These are phyloP conservation scores for Colletotrichum acutatum DNA, from an alignment of 2,329 filamentous ascomycete genomes.

Conservation along the genomic window DNA sequence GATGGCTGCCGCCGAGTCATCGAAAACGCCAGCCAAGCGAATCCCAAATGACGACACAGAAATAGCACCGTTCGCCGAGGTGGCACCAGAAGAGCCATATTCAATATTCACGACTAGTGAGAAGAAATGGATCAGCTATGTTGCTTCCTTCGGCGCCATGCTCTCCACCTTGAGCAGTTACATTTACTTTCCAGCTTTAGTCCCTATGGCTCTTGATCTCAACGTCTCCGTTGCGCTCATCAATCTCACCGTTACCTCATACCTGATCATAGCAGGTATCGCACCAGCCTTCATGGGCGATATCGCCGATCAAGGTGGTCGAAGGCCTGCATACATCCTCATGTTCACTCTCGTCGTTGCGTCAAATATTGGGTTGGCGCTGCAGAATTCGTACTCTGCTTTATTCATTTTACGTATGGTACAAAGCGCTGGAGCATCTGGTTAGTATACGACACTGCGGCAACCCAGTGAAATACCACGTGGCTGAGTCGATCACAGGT, in stretches of 20 bases:
- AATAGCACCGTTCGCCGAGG: too few species aligned
- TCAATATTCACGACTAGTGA: neutral
- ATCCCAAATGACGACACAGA: too few species aligned
- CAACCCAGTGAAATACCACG: conserved; percentile 65
- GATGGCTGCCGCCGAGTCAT: too few species aligned
- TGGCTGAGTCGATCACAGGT: conserved; percentile 48
- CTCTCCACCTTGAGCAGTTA: conserved; percentile 53
- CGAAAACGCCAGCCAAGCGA: too few species aligned
- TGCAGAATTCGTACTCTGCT: conserved; percentile 55
- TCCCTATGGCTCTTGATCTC: conserved; percentile 54
- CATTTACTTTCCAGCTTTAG: conserved; percentile 62
- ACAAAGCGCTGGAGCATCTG: conserved; percentile 60
- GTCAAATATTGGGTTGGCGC: conserved; percentile 58
- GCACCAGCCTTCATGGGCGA: conserved; percentile 62
- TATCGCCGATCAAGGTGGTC: conserved; percentile 58
- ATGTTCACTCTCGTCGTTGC: conserved; percentile 57
- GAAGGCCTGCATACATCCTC: conserved; percentile 58
- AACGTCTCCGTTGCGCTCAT: conserved; percentile 49
- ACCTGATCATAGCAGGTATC: conserved; percentile 61
- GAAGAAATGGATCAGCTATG: neutral
- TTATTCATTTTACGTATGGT: conserved; percentile 62
- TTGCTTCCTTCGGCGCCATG: conserved; percentile 28
- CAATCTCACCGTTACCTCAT: conserved; percentile 57
- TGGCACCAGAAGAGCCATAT: neutral
- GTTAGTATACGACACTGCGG: conserved; percentile 43